Base-by-base conservation (phyloP, 2,329 filamentous ascomycete genomes). In the Aspergillus sp. region DNA sequence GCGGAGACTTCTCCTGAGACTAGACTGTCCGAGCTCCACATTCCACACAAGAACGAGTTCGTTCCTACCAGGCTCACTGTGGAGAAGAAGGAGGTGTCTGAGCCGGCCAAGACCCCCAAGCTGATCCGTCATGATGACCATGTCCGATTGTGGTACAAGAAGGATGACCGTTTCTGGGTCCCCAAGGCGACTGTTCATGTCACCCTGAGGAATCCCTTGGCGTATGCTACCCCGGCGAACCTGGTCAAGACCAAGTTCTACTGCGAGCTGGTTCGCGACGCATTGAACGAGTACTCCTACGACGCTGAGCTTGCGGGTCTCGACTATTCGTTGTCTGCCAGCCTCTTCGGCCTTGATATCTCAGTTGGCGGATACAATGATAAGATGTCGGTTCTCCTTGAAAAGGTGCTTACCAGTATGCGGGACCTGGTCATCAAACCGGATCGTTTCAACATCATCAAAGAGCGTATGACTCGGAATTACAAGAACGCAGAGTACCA, bases 91-190 rank as follows among this genome's bases (percentile, higher is more conserved):
- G 91, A 96, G 38, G 85, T 95, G n/a, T 82, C 87, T 25, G 86
- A 91, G 67, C 90, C 92, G 1, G 81, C 88, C 0, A 84, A 90
- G 58, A 82, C 87, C 0, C 95, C 95, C 0, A 89, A 88, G 62
- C 82, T 99, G 23, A 89, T 99, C 63, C 88, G 93, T 66, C 92
- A 96, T 69, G 94, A 97, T 67, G 83, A 88, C 5, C 80, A 87
- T 36, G 88, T 91, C 0, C 88, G 93, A 30, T 89, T 91, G 2
- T 99, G 95, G 95, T 97, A 89, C 82, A 99, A 99, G 82, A 98
- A 98, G 78, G 95, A 99, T 70, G 95, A 99, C 69, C 92, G 89
- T 0, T 99, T 98, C 77, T 98, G 94, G 93, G 95, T 98, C 9
- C 95, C 95, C 8, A 97, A 96, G 76, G 95, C 91, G 3, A 95